A percentile compares a stretch with the other conserved stretches of the same genome.
Evolutionary conservation across 139 green algal genomes (phyloP).

Genomic region (Coccomyxa sp.): DNA sequence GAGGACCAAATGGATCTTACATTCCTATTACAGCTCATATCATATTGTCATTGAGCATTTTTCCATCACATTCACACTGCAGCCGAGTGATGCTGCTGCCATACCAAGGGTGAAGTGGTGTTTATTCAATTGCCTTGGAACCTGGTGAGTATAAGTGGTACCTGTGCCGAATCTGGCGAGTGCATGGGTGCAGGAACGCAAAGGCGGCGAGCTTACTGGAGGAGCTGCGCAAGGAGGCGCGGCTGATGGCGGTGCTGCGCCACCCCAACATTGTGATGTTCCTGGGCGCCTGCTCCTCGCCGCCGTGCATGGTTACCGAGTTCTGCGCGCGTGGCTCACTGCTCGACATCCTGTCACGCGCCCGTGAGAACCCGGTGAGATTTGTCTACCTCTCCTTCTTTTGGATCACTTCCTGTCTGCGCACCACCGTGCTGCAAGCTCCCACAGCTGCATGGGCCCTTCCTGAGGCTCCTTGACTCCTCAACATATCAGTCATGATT

Average conservation of each 20-base stretch:
- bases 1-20: background rate
- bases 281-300: constrained; percentile 39
- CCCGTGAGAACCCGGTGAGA: background rate
- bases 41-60: too few species aligned
- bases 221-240: constrained; percentile 16
- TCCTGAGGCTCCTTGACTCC: too few species aligned
- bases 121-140: too few species aligned
- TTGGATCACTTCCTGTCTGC: background rate
- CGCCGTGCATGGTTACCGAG: constrained; percentile 39
- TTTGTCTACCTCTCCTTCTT: background rate
- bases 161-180: too few species aligned
- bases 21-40: too few species aligned
- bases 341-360: constrained; percentile 29
- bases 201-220: background rate
- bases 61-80: too few species aligned
- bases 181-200: background rate
- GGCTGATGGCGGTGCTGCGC: constrained; percentile 43
- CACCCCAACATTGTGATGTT: constrained; percentile 57
- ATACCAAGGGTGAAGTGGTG: too few species aligned
- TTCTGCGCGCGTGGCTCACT: constrained; percentile 48
- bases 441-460: too few species aligned
- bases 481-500: too few species aligned
- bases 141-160: too few species aligned
- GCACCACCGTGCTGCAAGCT: too few species aligned
- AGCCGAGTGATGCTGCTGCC: too few species aligned